Conservation (phyloP, 805 yeast genomes). For the Sugiyamaella marilandica region DNA sequence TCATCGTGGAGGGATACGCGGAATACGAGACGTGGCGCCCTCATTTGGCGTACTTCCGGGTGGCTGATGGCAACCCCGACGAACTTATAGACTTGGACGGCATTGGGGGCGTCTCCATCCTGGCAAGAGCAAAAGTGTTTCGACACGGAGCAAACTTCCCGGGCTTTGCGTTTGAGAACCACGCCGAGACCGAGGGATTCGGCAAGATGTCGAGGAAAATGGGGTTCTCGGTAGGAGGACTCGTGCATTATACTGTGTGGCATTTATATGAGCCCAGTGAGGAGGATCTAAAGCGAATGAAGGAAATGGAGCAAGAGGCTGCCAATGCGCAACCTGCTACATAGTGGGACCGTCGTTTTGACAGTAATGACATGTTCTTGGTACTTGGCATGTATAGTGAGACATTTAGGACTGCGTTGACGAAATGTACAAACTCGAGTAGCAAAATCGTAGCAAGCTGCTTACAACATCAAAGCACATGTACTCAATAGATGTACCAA, state of each 20-base stretch:
- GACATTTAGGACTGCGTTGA: no score
- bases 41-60: constrained; percentile 89
- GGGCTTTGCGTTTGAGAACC: constrained; percentile 91
- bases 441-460: no score
- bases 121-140: constrained; percentile 83
- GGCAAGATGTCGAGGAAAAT: constrained; percentile 84
- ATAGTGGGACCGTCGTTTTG: no score
- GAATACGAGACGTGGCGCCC: constrained; percentile 99
- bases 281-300: constrained; percentile 78
- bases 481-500: constrained; percentile 2
- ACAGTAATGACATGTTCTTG: no score
- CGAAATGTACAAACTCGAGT: no score
- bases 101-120: constrained; percentile 93
- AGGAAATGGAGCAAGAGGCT: constrained; percentile 41
- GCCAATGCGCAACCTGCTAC: no score
- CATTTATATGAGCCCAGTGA: constrained; percentile 94
- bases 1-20: constrained; percentile 94
- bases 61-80: constrained; percentile 84
- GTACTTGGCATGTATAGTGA: no score
- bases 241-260: constrained; percentile 97
- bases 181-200: constrained; percentile 97
- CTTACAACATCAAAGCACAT: no score
- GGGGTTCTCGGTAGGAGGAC: constrained; percentile 84
- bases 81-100: constrained; percentile 93
- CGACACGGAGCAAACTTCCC: constrained; percentile 91